These are phyloP conservation scores for Pleurotus djamor DNA, from an alignment of 768 basidiomycete species.

Conservation along the genomic window DNA sequence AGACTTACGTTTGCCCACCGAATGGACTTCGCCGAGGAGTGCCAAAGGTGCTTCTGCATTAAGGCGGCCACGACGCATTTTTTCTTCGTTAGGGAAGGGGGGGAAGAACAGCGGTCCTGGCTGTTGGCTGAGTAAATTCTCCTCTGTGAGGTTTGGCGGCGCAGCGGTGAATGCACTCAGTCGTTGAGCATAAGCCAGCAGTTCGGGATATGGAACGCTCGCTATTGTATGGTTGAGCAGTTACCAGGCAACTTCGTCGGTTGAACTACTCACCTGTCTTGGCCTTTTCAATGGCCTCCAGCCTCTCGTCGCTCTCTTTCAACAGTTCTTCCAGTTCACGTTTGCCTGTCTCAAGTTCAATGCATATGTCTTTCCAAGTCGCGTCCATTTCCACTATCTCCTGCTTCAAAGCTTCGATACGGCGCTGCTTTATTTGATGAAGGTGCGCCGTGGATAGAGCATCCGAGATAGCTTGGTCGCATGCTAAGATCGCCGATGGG, in stretches of 20 bases:
- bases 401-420: conserved; percentile 66
- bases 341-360: conserved; percentile 63
- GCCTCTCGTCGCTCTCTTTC: conserved; percentile 71
- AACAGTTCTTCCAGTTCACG: conserved; percentile 68
- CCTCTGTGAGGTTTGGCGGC: conserved; percentile 77
- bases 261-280: conserved; percentile 55
- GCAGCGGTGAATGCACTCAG: conserved; percentile 86
- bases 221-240: neutral
- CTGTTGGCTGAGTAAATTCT: conserved; percentile 64
- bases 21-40: conserved; percentile 76
- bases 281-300: conserved; percentile 68
- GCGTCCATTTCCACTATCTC: conserved; percentile 70
- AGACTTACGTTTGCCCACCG: conserved; percentile 74
- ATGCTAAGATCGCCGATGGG: conserved; percentile 54
- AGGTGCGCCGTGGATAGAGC: conserved; percentile 63
- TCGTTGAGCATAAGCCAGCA: conserved; percentile 82
- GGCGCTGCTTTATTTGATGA: conserved; percentile 76
- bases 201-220: conserved; percentile 44
- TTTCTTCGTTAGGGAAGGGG: conserved; percentile 92
- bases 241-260: neutral
- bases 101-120: conserved; percentile 84
- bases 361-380: conserved; percentile 68
- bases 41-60: conserved; percentile 82
- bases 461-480: conserved; percentile 62
- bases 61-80: conserved; percentile 81